A percentile compares a stretch with the other conserved stretches of the same genome.
These are phyloP conservation scores for Amanita rubescens DNA, from an alignment of 768 basidiomycete genomes.

Conservation along the genomic window DNA sequence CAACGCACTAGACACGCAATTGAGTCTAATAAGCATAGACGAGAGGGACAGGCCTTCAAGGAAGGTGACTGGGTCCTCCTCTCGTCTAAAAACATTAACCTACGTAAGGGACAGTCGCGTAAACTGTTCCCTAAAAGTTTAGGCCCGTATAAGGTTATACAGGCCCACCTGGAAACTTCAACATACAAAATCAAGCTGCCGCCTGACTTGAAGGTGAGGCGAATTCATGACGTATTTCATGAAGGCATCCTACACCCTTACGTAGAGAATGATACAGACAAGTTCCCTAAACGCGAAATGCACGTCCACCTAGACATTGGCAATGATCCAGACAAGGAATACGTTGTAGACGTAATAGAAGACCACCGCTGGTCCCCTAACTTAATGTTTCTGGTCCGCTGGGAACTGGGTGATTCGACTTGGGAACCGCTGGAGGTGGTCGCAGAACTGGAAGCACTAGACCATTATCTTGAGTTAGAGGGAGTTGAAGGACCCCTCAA, in stretches of 20 bases:
- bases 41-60: conserved; percentile 12
- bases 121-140: conserved; percentile 31
- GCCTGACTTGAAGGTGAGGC: not conserved
- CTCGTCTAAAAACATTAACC: conserved; percentile 26
- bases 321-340: conserved; percentile 22
- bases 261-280: not conserved
- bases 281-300: not conserved
- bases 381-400: conserved; percentile 21
- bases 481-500: conserved; percentile 11
- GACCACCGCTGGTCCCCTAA: conserved; percentile 15
- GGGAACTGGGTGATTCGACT: conserved; percentile 25
- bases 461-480: conserved; percentile 22
- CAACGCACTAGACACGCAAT: conserved; percentile 16
- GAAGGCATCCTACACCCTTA: not conserved
- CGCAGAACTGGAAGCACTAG: conserved; percentile 21
- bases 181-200: not conserved
- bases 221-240: not conserved
- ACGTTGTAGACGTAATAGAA: conserved; percentile 28
- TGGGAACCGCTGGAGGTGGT: conserved; percentile 22
- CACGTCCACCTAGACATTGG: not conserved
- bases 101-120: conserved; percentile 24
- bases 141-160: conserved; percentile 28
- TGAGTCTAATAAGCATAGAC: conserved; percentile 20
- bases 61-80: conserved; percentile 26
- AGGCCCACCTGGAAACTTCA: not conserved